phyloP scores from a whole-genome alignment of 345 rosid genomes.

The Heritiera fomes region DNA sequence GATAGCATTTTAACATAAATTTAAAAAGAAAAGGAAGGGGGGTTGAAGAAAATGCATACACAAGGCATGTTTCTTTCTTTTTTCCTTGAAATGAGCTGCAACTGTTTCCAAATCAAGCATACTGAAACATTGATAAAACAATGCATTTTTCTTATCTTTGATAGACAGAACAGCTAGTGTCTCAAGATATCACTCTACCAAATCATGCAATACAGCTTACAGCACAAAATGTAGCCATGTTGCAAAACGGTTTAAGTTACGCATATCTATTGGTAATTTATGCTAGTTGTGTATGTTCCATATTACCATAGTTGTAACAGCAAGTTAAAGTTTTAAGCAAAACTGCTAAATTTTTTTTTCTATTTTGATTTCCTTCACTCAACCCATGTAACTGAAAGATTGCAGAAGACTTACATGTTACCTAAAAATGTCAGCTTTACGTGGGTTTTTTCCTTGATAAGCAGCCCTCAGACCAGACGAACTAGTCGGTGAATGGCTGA shows the following conservation, averaged over 20 bases:
- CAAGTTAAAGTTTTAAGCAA: neutral
- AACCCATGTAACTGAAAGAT: neutral
- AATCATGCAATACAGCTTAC: neutral
- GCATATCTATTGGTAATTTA: neutral
- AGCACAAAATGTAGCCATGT: neutral
- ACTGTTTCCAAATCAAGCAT: neutral
- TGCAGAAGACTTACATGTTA: slow-evolving; percentile 56
- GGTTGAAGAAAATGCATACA: neutral
- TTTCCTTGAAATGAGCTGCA: neutral
- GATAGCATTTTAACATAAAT: neutral
- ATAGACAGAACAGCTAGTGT: neutral
- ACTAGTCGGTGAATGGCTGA: slow-evolving; percentile 80
- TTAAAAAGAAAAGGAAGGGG: too few species aligned
- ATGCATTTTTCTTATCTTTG: neutral
- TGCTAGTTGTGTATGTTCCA: neutral
- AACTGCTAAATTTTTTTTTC: neutral
- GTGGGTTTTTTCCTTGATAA: slow-evolving; percentile 84
- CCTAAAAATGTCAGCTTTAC: slow-evolving; percentile 81
- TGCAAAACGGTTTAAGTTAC: too few species aligned
- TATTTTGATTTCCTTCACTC: too few species aligned
- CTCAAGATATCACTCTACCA: neutral
- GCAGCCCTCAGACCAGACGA: slow-evolving; percentile 91
- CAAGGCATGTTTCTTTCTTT: neutral
- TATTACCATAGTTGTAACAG: neutral
- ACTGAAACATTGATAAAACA: neutral